These are phyloP conservation scores for Chaetomium sp. DNA, from an alignment of 2,329 filamentous ascomycete species.

Conservation along the genomic window DNA sequence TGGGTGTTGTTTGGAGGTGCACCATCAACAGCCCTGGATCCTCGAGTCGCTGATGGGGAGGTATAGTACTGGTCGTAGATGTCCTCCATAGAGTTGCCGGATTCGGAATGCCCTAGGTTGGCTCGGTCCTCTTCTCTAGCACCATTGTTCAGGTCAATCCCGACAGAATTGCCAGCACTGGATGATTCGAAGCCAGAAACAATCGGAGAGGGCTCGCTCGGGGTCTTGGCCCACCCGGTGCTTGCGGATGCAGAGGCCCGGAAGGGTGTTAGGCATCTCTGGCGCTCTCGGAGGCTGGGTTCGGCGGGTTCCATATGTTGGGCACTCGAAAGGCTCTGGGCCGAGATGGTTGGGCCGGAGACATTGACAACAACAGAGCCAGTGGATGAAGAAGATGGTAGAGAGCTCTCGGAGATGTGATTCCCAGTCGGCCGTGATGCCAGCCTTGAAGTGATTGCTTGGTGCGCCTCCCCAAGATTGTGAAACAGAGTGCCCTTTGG, in stretches of 20 bases:
- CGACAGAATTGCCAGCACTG: background rate
- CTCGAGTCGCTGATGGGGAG: constrained; percentile 11
- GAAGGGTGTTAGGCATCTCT: constrained; percentile 19
- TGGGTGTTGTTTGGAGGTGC: background rate
- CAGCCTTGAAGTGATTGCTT: constrained; percentile 42
- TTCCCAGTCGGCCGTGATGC: constrained; percentile 20
- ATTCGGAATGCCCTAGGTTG: constrained; percentile 17
- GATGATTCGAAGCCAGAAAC: constrained; percentile 7
- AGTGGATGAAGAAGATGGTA: constrained; percentile 9
- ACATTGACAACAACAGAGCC: constrained; percentile 18
- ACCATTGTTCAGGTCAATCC: background rate
- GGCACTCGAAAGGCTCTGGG: constrained; percentile 10
- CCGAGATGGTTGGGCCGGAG: constrained; percentile 6
- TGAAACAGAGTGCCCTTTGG: constrained; percentile 43
- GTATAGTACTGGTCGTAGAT: constrained; percentile 40
- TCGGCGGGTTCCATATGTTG: constrained; percentile 20
- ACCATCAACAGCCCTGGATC: background rate
- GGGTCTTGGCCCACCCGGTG: background rate
- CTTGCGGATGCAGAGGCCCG: background rate
- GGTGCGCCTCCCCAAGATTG: constrained; percentile 44
- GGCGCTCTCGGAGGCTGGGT: constrained; percentile 3
- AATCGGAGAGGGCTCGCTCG: background rate
- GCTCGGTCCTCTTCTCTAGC: constrained; percentile 9
- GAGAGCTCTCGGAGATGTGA: constrained; percentile 6
- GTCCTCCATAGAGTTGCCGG: constrained; percentile 40